Base-by-base conservation (phyloP, 352 stramenopile genomes). In the Ophiocytium majus region DNA sequence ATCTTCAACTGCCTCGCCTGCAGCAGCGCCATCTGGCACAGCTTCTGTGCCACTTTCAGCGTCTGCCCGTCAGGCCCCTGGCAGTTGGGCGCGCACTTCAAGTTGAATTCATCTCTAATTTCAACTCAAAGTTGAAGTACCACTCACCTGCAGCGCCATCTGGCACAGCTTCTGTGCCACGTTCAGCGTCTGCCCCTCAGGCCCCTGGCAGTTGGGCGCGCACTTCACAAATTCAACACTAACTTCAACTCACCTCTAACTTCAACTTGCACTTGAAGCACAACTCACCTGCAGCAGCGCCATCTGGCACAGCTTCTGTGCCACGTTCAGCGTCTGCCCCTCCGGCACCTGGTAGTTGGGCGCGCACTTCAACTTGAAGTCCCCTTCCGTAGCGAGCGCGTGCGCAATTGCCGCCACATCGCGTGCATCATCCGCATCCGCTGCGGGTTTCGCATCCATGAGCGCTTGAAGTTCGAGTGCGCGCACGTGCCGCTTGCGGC, bases 71-170 rank as follows among this genome's bases (percentile, higher is more conserved):
- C 91, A 0, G 94, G 93, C 17, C 97, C 94, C 9, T 96, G 92
- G 84, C 96, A 97, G 76, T 93, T 91, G 1, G 88, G 82, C 5
- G 92, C 92, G 0, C 91, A 94, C 89, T 97, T 97, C 76, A 97
- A 89, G 85, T 96, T 96, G 90, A 95, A 97, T 88, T 96, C 94
- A 0, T 94, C 93, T 93, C n/a, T n/a, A n/a, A n/a, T n/a, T n/a
- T n/a, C n/a, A n/a, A n/a, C n/a, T n/a, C n/a, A n/a, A n/a, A n/a
- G n/a, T n/a, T n/a, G n/a, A n/a, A n/a, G n/a, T n/a, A n/a, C n/a
- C n/a, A n/a, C n/a, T n/a, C 82, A 95, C 92, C 83, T 95, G 92
- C 0, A 97, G 87, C 36, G 92, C 92, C 89, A 96, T 94, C 80
- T 97, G 92, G n/a, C 91, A 76, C 14, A 93, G 84, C 82, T 98